Conservation (phyloP, 2,329 filamentous ascomycete species). For the Trichoderma sp. region DNA sequence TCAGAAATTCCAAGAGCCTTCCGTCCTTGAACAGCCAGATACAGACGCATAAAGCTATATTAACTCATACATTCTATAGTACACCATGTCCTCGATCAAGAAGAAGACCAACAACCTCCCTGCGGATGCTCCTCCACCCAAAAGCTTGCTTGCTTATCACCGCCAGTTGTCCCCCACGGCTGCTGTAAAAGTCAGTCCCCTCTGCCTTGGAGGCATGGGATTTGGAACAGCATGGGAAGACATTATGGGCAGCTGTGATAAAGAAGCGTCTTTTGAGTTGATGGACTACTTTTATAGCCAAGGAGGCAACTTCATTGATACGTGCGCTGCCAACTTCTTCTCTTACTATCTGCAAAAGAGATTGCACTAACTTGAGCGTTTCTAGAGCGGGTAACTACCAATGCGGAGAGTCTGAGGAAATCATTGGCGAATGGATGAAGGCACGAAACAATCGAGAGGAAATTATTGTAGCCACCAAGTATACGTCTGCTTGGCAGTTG, state of each 20-base stretch:
- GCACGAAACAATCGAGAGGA: conserved; percentile 49
- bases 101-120: conserved; percentile 20
- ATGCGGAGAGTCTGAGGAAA: conserved; percentile 54
- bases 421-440: conserved; percentile 57
- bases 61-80: not conserved
- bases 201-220: conserved; percentile 36
- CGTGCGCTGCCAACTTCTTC: no score
- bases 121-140: conserved; percentile 28
- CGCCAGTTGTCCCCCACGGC: conserved; percentile 34
- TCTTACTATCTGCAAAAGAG: no score
- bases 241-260: conserved; percentile 47
- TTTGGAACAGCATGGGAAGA: conserved; percentile 43
- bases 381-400: conserved; percentile 51
- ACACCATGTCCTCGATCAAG: not conserved
- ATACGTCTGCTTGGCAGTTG: conserved; percentile 45
- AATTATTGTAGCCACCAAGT: conserved; percentile 55
- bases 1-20: not conserved
- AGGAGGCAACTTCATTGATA: conserved; percentile 68
- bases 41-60: not conserved
- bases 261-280: conserved; percentile 20
- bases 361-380: not conserved
- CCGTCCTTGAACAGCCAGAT: not conserved
- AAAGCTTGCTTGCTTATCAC: conserved; percentile 33
- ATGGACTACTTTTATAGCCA: conserved; percentile 32
- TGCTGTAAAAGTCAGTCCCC: conserved; percentile 35